phyloP scores from a whole-genome alignment of 169 alveolate genomes.

The Blepharisma undulans region DNA sequence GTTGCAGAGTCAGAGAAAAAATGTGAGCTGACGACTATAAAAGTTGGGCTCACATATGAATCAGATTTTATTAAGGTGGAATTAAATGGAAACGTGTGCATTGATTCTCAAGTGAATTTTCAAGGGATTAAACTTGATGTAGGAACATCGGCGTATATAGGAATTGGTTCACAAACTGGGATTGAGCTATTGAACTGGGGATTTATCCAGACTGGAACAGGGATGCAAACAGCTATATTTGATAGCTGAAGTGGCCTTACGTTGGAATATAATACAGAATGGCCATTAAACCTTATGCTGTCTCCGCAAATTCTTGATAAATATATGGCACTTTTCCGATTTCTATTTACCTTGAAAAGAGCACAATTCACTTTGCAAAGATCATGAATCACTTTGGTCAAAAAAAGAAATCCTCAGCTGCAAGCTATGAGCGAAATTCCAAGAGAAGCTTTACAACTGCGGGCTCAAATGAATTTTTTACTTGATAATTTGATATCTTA shows the following conservation, averaged over 20 bases:
- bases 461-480: slow-evolving; percentile 52
- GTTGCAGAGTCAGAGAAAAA: slow-evolving; percentile 32
- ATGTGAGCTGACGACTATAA: slow-evolving; percentile 43
- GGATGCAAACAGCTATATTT: not conserved
- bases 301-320: slow-evolving; percentile 63
- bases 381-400: slow-evolving; percentile 42
- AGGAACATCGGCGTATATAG: slow-evolving; percentile 62
- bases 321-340: slow-evolving; percentile 57
- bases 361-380: slow-evolving; percentile 54
- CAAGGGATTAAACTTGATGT: slow-evolving; percentile 48
- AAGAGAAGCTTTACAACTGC: slow-evolving; percentile 39
- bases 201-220: slow-evolving; percentile 15
- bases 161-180: slow-evolving; percentile 48
- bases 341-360: slow-evolving; percentile 63
- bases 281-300: slow-evolving; percentile 67
- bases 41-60: slow-evolving; percentile 42
- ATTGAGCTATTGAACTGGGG: slow-evolving; percentile 52
- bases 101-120: not conserved
- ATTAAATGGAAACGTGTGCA: not conserved
- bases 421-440: slow-evolving; percentile 6
- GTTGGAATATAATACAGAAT: slow-evolving; percentile 54
- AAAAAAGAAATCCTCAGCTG: slow-evolving; percentile 32
- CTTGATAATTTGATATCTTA: slow-evolving; percentile 62
- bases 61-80: slow-evolving; percentile 30
- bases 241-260: slow-evolving; percentile 69